Base-by-base conservation (phyloP, 306 rosid species). In the Rosa chinensis region DNA sequence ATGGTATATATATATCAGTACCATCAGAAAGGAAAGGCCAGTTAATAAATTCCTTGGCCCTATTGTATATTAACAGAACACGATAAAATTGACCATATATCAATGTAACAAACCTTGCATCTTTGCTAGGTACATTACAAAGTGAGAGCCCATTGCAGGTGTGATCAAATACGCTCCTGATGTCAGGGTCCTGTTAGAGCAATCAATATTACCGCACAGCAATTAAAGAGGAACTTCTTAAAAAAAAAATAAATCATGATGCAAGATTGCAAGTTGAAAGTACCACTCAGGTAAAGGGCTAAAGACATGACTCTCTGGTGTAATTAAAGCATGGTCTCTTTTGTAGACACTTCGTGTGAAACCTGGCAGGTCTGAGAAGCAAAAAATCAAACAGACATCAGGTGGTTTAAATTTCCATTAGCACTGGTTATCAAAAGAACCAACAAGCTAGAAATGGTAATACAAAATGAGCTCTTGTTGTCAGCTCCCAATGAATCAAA, bases 291-390 rank as follows among this genome's bases (percentile, higher is more conserved):
- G 94, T 82, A 95, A 87, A 20, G 94, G 90, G 87, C 98, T 82
- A 80, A 88, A 92, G 71, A 95, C 99, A 16, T 95, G 98, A 80
- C 99, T 95, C 84, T 95, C 98, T 0, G 98, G 96, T 78, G 99
- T 66, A 77, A 95, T 86, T 70, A 95, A 84, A 79, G 99, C 98
- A 84, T 95, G 90, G 82, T 93, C 92, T 47, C 85, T 86, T 85
- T 85, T 92, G 78, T 88, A 93, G 71, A 95, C 93, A 77, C 99
- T 95, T 67, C 98, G 97, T 9, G 99, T 93, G 87, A 91, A 95
- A 81, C 99, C 98, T 56, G 99, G 99, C 84, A 95, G 89, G 82
- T 90, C 96, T 95, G 86, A 71, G 81, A 83, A 84, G 53, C 70
- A 66, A 83, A 76, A 82, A 66, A 76, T 73, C 75, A 78, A 11